Percentiles rank a stretch among this genome's conserved stretches.
Conservation (phyloP, 129 eudicot genomes). For the Arctium lappa region DNA sequence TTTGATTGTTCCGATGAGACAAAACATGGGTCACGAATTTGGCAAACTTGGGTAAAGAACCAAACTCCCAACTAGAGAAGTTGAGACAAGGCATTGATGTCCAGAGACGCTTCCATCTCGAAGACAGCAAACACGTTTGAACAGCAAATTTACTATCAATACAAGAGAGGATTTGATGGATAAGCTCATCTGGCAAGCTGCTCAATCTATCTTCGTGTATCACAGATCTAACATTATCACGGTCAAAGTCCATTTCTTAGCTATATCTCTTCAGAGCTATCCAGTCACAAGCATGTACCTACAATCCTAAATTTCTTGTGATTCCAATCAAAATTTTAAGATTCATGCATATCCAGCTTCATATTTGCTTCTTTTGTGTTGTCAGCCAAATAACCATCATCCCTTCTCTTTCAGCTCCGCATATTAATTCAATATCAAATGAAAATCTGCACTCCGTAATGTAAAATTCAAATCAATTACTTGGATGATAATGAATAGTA, state of each 20-base stretch:
- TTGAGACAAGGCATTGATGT: not conserved
- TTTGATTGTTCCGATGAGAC: conserved; percentile 6
- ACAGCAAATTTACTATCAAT: not conserved
- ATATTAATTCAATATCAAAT: not conserved
- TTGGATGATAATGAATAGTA: not conserved
- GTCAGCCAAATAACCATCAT: not conserved
- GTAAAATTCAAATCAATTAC: not conserved
- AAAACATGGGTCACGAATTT: conserved; percentile 15
- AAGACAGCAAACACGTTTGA: conserved; percentile 1
- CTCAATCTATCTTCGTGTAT: conserved; percentile 18
- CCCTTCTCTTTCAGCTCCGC: not conserved
- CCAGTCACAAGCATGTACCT: no score
- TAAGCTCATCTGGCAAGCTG: conserved; percentile 10
- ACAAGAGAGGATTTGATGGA: not conserved
- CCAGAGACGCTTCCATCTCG: conserved; percentile 19
- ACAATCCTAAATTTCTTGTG: no score
- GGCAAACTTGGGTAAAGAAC: not conserved
- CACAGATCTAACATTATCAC: not conserved
- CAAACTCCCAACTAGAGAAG: not conserved
- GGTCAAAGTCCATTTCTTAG: conserved; percentile 1
- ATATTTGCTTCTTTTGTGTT: not conserved
- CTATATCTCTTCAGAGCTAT: not conserved
- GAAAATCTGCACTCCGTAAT: not conserved
- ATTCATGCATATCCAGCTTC: not conserved
- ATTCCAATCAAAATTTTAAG: no score